Base-by-base conservation (phyloP, 2,329 filamentous ascomycete genomes). In the Moelleriella libera region DNA sequence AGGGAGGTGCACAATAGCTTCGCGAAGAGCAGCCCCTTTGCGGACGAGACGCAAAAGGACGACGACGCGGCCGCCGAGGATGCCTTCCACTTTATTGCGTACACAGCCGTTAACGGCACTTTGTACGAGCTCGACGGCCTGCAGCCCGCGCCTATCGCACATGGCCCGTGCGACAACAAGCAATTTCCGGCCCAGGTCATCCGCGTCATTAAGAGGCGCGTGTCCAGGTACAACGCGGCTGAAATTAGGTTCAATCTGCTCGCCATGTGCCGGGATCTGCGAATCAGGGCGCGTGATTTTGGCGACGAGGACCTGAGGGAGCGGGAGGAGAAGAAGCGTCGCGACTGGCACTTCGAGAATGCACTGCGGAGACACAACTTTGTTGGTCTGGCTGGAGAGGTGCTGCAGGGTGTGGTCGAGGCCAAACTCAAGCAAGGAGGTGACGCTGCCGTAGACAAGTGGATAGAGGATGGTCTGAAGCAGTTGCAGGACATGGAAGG, bases 221-320 rank as follows among this genome's bases (percentile, higher is more conserved):
- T 98, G 55, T 82, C 76, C 50, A 76, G 90, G 48, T 97, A 98
- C 65, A 88, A 88, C 12, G 70, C 79, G 14, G 76, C 80, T 1
- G 92, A 98, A 72, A 96, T 97, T 52, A 77, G 88, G 43, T 98
- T 98, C 72, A 98, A 98, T 64, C 73, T 98, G 47, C 78, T 98
- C 62, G 92, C 90, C 43, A 89, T 95, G 76, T 86, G 90, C 55
- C 75, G 83, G 53, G 92, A 98, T 67, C 70, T 89, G 60, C 75
- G 92, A 42, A 70, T 85, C 43, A 73, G 79, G 45, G 90, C 90
- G 32, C 72, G 75, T 49, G 86, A 94, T 63, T 78, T 92, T 53
- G 89, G 89, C 43, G 92, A 98, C 66, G 62, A 68, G 42, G 89
- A 95, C 60, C 71, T 81, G 64, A 66, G 97, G 54, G 80, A 79